Evolutionary conservation across 2,329 filamentous ascomycete species (phyloP), one percentile per base, ranked within the genome.

Genomic region (Fusarium coicis): DNA sequence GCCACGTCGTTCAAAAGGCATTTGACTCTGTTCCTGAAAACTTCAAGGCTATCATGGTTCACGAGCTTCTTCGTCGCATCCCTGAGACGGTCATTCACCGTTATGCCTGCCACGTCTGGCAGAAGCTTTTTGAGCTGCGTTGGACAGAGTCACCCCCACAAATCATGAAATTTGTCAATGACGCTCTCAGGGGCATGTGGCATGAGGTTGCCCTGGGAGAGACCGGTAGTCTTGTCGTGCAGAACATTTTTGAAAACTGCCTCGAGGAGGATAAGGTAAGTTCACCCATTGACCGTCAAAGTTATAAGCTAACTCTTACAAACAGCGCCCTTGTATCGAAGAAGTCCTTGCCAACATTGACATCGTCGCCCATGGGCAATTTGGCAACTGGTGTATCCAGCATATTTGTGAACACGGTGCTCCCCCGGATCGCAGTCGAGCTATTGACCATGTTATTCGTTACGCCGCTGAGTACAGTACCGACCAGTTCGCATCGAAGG

Each of bases 171-270:
- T 97, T 94, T 78, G 97, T 99, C 83, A 99, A 99, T 79, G 95
- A 98, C 77, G 93, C 96, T 68, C 89, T 99, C 61, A 90, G 91
- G 66, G 96, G 96, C 67, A 98, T 98, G 95, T 99, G 96, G 96
- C 95, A 98, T 79, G 96, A 99, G 79, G 96, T 99, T 72, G 97
- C 97, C 28, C 86, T 98, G 58, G 96, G 96, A 40, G 96, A 99
- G 86, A 99, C 97, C 16, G 96, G 96, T 68, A 99, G 96, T 81
- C 87, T 99, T 77, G 96, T 99, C 50, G 97, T 99, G 54, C 96
- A 99, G 83, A 99, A 99, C 82, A 99, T 99, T 80, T 99, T 99
- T 81, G 96, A 99, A 85, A 99, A 99, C 79, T 99, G 96, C 79
- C 89, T 98, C 36, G 97, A 99, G 80, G 96, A 98, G 79, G 96